phyloP scores from a whole-genome alignment of 2,329 filamentous ascomycete species.

The Fusarium torreyae region DNA sequence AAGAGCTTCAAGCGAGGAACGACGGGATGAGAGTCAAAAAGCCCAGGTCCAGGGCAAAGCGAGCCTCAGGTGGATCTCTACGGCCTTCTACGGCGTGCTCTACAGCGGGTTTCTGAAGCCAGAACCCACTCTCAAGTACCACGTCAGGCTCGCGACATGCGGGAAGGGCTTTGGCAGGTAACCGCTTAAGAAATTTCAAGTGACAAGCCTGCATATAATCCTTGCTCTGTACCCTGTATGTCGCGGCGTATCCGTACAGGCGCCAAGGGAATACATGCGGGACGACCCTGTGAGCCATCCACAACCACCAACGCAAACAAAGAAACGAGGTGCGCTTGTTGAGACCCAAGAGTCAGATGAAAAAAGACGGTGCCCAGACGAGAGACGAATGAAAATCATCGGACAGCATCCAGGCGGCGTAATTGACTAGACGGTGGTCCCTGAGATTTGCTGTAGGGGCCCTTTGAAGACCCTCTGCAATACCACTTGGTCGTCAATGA shows the following conservation, averaged over 20 bases:
- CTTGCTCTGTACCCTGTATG: slow-evolving; percentile 26
- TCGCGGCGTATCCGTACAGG: slow-evolving; percentile 16
- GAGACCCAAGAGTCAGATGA: slow-evolving; percentile 9
- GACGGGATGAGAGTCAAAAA: slow-evolving; percentile 33
- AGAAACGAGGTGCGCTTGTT: slow-evolving; percentile 19
- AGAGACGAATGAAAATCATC: slow-evolving; percentile 15
- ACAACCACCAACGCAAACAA: slow-evolving; percentile 32
- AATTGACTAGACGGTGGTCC: slow-evolving; percentile 18
- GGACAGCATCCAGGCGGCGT: slow-evolving; percentile 1
- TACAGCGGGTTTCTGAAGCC: slow-evolving; percentile 20
- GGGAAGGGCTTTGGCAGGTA: slow-evolving; percentile 32
- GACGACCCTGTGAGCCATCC: slow-evolving; percentile 32
- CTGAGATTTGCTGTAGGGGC: slow-evolving; percentile 24
- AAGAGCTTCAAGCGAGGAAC: slow-evolving; percentile 28
- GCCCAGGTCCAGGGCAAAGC: slow-evolving; percentile 26
- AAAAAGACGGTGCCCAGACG: background rate
- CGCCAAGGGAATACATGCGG: slow-evolving; percentile 31
- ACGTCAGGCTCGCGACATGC: slow-evolving; percentile 17
- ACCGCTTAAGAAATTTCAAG: background rate
- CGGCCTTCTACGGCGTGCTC: slow-evolving; percentile 22
- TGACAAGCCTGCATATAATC: background rate
- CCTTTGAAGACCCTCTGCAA: slow-evolving; percentile 26
- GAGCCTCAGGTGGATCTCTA: slow-evolving; percentile 31
- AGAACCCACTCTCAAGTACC: slow-evolving; percentile 30
- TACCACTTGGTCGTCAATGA: slow-evolving; percentile 25